These are phyloP conservation scores for Lippia alba DNA, from an alignment of 305 asterid species.

Conservation along the genomic window DNA sequence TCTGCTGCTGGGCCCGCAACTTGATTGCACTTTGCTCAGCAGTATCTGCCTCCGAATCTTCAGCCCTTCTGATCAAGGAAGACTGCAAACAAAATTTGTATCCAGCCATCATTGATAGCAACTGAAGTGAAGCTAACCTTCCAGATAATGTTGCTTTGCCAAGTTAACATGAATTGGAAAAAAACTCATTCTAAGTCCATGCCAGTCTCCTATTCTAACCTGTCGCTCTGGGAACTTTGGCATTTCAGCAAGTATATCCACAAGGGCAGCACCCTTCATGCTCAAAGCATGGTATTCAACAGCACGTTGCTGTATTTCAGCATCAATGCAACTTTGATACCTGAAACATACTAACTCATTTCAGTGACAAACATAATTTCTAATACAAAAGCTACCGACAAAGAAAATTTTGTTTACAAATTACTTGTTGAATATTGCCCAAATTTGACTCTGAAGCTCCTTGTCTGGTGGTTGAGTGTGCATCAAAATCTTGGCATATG, in stretches of 20 bases:
- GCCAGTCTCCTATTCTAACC: conserved; percentile 46
- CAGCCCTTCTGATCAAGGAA: conserved; percentile 72
- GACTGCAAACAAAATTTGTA: conserved; percentile 46
- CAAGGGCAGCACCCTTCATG: conserved; percentile 88
- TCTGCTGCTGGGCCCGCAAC: conserved; percentile 77
- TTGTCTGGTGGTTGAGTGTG: conserved; percentile 91
- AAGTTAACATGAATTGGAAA: not conserved
- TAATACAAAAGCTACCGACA: conserved; percentile 2
- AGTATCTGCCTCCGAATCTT: conserved; percentile 78
- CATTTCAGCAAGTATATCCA: conserved; percentile 99
- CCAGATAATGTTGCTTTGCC: conserved; percentile 6
- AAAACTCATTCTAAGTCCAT: conserved; percentile 13
- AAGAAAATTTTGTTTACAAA: conserved; percentile 1
- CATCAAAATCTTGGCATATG: conserved; percentile 90
- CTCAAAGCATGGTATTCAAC: conserved; percentile 94
- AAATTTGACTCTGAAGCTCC: conserved; percentile 47
- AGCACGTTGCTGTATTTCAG: conserved; percentile 98
- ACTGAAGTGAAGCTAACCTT: conserved; percentile 18
- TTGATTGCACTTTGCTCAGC: conserved; percentile 91
- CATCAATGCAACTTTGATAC: conserved; percentile 95
- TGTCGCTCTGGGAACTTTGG: conserved; percentile 99
- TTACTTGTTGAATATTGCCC: conserved; percentile 44
- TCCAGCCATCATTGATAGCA: conserved; percentile 23
- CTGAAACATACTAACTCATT: conserved; percentile 50
- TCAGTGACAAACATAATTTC: conserved; percentile 6